Evolutionary conservation across 305 asterid genomes (phyloP).

Genomic region (Solanum chacoense): DNA sequence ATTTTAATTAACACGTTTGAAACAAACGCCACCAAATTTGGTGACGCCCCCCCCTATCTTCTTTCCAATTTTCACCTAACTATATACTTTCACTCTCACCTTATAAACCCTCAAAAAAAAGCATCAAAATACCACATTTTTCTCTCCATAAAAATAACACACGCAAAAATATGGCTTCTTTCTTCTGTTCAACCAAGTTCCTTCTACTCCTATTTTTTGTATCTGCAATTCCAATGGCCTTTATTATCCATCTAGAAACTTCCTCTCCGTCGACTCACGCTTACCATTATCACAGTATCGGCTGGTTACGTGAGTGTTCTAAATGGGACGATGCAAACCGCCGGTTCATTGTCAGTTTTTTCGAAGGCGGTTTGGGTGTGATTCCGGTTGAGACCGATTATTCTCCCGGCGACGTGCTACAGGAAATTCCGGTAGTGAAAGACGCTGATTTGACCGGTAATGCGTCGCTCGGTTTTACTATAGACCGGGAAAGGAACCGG

Average conservation of each 20-base stretch:
- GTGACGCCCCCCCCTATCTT: neutral
- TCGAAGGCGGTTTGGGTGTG: constrained; percentile 78
- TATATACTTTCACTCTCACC: neutral
- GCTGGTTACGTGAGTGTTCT: constrained; percentile 77
- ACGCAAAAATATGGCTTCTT: constrained; percentile 27
- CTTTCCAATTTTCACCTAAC: neutral
- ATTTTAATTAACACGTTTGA: neutral
- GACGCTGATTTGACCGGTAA: constrained; percentile 54
- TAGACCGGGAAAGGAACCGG: constrained; percentile 77
- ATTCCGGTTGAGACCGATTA: constrained; percentile 28
- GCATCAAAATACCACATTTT: neutral
- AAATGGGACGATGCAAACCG: constrained; percentile 70
- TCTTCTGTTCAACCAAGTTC: constrained; percentile 34
- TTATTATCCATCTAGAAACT: constrained; percentile 50
- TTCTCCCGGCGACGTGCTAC: constrained; percentile 13
- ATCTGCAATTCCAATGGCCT: constrained; percentile 74
- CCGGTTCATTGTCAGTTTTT: constrained; percentile 75
- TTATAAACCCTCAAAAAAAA: neutral
- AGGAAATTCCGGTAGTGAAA: constrained; percentile 49
- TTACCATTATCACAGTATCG: constrained; percentile 51
- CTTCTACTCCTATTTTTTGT: constrained; percentile 35
- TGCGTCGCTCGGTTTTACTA: constrained; percentile 53
- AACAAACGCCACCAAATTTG: neutral
- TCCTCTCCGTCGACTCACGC: constrained; percentile 48
- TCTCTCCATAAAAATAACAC: neutral